Evolutionary conservation across 2,329 filamentous ascomycete species (phyloP), one percentile per base, ranked within the genome.

Genomic region (Aureobasidium zeae): DNA sequence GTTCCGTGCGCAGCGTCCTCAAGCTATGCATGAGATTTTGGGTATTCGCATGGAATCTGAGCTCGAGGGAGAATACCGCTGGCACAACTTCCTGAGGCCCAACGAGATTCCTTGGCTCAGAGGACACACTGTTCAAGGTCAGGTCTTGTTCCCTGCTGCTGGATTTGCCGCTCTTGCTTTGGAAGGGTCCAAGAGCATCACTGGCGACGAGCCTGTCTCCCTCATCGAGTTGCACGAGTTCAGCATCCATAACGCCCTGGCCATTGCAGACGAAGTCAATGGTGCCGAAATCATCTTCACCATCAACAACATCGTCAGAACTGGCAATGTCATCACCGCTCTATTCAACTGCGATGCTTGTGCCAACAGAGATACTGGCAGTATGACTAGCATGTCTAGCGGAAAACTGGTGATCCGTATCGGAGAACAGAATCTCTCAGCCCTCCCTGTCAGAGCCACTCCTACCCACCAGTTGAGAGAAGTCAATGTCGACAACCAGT

Each of bases 341-440:
- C 26, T 30, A 13, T 38, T 41, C 37, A 24, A 12, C 3, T 22
- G 26, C 3, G 19, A 31, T 21, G 28, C 37, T 15, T 41, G 37
- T 20, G 20, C 19, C 9, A 41, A 41, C 26, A 38, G 25, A 6
- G 35, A 20, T 20, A 29, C 17, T 16, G 35, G 35, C 15, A 38
- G 24, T n/a, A 20, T 38, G 24, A 12, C 35, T 11, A 28, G 24
- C 35, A 38, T 38, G 67, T 0, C 64, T 66, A 2, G 15, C 16
- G 46, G 34, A 15, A 32, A 20, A 6, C 26, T 48, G 12, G 22
- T 32, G 15, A 34, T 48, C 16, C n/a, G 10, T 25, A 28, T 46
- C 2, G 47, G 44, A 7, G 16, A 33, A 32, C 36, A 26, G 7
- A 67, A 69, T 38, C 60, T 65, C 4, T 21, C 25, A 6, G 31